Evolutionary conservation across 495 filamentous ascomycete species (phyloP).

Genomic region (Tuber melanosporum): DNA sequence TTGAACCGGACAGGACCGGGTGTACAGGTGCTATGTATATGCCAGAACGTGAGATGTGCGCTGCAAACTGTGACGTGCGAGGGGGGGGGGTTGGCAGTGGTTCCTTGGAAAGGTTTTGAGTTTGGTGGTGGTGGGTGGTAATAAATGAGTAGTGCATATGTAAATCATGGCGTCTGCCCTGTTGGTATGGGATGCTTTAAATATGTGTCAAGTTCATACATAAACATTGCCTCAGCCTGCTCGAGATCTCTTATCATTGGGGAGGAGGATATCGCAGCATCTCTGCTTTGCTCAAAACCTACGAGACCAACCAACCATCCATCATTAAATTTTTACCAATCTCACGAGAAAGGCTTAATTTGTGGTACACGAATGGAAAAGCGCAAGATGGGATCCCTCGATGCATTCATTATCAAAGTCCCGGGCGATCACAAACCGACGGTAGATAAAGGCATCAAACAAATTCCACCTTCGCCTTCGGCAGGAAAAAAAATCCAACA

Average conservation of each 20-base stretch:
- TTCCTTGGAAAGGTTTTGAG: not conserved
- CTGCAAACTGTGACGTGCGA: too few relatives aligned
- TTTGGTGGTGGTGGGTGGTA: not conserved
- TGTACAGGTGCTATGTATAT: too few relatives aligned
- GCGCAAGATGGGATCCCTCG: not conserved
- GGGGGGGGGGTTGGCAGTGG: not conserved
- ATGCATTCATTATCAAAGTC: not conserved
- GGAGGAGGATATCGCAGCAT: not conserved
- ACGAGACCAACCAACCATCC: not conserved
- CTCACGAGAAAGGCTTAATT: not conserved
- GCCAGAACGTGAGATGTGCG: too few relatives aligned
- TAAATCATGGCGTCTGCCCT: not conserved
- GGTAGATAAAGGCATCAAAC: too few relatives aligned
- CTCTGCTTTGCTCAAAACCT: not conserved
- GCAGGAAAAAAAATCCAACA: not conserved
- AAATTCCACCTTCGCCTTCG: not conserved
- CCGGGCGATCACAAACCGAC: not conserved
- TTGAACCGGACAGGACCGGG: too few relatives aligned
- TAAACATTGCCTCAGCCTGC: not conserved
- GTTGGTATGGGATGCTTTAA: not conserved
- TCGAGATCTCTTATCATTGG: not conserved
- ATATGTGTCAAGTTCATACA: not conserved
- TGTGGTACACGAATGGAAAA: not conserved
- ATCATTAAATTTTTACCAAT: not conserved
- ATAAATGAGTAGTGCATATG: not conserved